Base-by-base conservation (phyloP, 352 stramenopile species). In the Proteromonas lacertae region DNA sequence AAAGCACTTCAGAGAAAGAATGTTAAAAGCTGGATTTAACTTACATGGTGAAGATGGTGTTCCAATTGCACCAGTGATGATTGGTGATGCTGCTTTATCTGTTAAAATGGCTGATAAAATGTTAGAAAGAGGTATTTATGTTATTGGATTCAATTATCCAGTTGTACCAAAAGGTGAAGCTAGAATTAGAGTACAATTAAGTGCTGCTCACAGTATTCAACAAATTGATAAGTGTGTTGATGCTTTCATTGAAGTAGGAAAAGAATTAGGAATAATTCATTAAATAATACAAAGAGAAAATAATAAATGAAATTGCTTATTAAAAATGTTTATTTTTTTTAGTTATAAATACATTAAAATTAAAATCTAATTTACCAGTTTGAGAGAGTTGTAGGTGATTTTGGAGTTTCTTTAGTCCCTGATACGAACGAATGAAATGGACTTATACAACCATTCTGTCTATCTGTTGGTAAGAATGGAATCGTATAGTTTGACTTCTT, bases 141-240 rank as follows among this genome's bases (percentile, higher is more conserved):
- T 87, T 32, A 83, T 88, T 36, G 73, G 72, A 29, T 88, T 89
- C 45, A 84, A 64, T 45, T 89, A 74, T 44, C 73, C 73, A 35
- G 72, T 89, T 32, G 73, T 89, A 17, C 73, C 73, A 5, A 74
- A 77, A 51, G 73, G 67, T 43, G 57, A 81, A 38, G 73, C 73
- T 17, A 65, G 73, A 29, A 87, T 89, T 38, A 62, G 73, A 18
- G 69, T 80, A 8, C 72, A 88, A 51, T 55, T 89, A 21, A 78
- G 60, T 38, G 73, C 72, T 13, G 69, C 71, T 26, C 72, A 88
- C 52, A 77, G 62, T 34, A 52, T 69, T n/a, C 69, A 82, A 33
- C 64, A 89, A 23, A 57, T 87, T 25, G 63, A 88, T 53, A 64
- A 71, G 44, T 64, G 60, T 12, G 66, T 87, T 16, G 66, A 81